phyloP scores from a whole-genome alignment of 2,329 filamentous ascomycete genomes.

The Phialophora macrospora region DNA sequence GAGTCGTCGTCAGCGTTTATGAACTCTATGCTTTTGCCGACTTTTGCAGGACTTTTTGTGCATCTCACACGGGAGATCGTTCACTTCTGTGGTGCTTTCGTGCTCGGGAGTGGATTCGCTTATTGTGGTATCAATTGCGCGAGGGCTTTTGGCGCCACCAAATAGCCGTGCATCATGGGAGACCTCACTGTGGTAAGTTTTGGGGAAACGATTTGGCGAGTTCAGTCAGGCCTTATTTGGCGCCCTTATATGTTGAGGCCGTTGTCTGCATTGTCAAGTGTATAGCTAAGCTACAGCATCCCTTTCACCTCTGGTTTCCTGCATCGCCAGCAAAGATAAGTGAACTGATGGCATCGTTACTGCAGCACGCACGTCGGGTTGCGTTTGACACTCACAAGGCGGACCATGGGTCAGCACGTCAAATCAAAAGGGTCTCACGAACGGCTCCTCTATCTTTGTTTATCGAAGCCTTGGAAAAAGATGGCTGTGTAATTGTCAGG shows the following conservation, averaged over 20 bases:
- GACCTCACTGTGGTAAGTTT: constrained; percentile 29
- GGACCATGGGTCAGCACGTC: constrained; percentile 6
- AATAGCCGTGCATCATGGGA: constrained; percentile 23
- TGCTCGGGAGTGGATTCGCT: constrained; percentile 6
- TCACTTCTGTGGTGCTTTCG: background rate
- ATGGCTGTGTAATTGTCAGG: constrained; percentile 45
- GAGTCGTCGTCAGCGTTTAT: constrained; percentile 28
- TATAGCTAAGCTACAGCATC: background rate
- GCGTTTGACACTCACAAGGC: constrained; percentile 22
- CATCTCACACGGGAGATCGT: constrained; percentile 2
- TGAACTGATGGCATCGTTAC: constrained; percentile 30
- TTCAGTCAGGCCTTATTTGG: background rate
- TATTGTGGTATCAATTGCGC: constrained; percentile 1
- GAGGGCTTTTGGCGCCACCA: constrained; percentile 11
- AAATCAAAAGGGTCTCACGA: constrained; percentile 29
- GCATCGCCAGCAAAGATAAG: background rate
- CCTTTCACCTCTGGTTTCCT: background rate
- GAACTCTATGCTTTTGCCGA: constrained; percentile 1
- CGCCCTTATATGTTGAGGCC: background rate
- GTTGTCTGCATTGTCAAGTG: background rate
- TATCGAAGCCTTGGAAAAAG: constrained; percentile 43
- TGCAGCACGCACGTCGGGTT: constrained; percentile 29
- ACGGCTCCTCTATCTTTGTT: constrained; percentile 38
- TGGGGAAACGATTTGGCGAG: constrained; percentile 28
- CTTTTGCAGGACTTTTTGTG: constrained; percentile 13